Evolutionary conservation across 768 basidiomycete species (phyloP), one percentile per base, ranked within the genome.

Genomic region (Tephrocybe sp.): DNA sequence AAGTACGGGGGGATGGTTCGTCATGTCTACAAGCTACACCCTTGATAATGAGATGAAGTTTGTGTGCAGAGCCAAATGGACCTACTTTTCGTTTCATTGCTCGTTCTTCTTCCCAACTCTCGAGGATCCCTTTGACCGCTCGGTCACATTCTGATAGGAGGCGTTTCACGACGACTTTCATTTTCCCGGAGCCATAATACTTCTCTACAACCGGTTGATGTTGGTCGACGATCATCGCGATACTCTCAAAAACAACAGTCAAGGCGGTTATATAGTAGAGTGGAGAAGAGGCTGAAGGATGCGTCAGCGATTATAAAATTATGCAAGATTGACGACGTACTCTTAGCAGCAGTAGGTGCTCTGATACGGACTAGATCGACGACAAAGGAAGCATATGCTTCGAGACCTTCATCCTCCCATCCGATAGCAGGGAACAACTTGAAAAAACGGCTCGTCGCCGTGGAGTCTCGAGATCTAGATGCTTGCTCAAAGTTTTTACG

Each of bases 201-300:
- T 97, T 98, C 64, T 98, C 96, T 1, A 99, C 95, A 4, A 99
- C 84, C 2, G 93, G 91, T 58, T 97, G 96, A 63, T 99, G 97
- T 62, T 99, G 97, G 60, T 96, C 93, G 17, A 99, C 86, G 56
- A 99, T 93, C 75, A 92, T 83, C 0, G 95, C 97, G 45, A 99
- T 87, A 49, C 87, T 89, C 70, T 99, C 97, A 58, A 98, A 94
- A 1, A 99, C 78, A 5, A 91, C 85, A 2, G 96, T 98, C 48
- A 99, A 71, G 10, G 86, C 80, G 2, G 92, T 85, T 56, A 97
- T 84, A 64, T 92, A 98, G 70, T 97, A 96, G 22, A 93, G 69
- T 0, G 96, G 88, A 0, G 94, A 96, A 8, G 93, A 93, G 1
- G 90, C 96, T 97, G 65, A 45, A 41, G 33, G 50, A 32, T 26